Conservation (phyloP, 148 eudicot species). For the Vaccinium vitisidaea region DNA sequence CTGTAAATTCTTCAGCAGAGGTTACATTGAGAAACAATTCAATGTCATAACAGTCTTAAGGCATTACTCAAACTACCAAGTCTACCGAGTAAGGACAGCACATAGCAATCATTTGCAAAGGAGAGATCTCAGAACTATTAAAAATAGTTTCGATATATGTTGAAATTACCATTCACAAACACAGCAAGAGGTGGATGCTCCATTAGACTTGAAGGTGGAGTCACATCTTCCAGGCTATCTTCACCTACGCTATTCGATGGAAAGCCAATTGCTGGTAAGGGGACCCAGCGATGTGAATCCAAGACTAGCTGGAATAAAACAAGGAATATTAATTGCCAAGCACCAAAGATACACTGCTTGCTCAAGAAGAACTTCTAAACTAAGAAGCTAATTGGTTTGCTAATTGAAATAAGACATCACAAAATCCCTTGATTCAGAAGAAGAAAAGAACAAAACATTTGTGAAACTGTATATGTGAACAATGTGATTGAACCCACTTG, state of each 20-base stretch:
- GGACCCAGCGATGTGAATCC: slow-evolving; percentile 99
- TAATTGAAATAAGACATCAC: neutral
- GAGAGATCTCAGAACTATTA: neutral
- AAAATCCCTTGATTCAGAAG: neutral
- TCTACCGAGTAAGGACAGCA: slow-evolving; percentile 2
- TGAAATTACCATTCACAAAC: slow-evolving; percentile 75
- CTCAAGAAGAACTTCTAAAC: neutral
- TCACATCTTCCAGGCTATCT: slow-evolving; percentile 74
- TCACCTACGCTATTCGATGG: slow-evolving; percentile 62
- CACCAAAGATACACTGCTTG: neutral
- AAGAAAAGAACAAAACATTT: slow-evolving; percentile 10
- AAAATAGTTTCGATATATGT: neutral
- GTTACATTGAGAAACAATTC: too few relatives aligned
- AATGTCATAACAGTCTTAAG: neutral
- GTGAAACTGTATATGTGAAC: neutral
- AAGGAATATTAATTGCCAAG: slow-evolving; percentile 5
- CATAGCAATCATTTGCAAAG: neutral
- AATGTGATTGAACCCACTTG: slow-evolving; percentile 12
- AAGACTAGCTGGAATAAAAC: slow-evolving; percentile 63
- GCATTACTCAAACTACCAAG: neutral
- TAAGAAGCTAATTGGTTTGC: neutral
- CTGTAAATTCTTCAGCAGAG: too few relatives aligned
- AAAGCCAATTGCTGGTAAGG: slow-evolving; percentile 83
- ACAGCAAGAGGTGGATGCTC: slow-evolving; percentile 99
- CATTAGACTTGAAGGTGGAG: slow-evolving; percentile 88